Evolutionary conservation across 73 alveolate species (phyloP), one percentile per base, ranked within the genome.

Genomic region (Tetrahymena thermophila): DNA sequence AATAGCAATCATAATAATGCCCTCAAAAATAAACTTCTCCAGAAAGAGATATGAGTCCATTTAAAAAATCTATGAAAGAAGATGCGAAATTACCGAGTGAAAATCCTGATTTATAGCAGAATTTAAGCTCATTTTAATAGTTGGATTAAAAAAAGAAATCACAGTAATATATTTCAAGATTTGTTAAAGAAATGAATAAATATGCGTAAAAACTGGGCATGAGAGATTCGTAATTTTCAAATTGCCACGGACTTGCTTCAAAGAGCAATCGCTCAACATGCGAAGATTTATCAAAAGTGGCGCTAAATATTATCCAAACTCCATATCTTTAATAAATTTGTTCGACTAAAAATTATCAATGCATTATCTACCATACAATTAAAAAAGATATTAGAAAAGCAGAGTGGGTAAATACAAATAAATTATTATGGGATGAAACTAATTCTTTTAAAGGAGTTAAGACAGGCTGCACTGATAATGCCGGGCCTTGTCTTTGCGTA

Each of bases 381-480:
- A 94, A 94, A 19, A 35, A 94, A 34, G 56, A 85, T 42, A 94
- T 71, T 40, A 95, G 98, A 93, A 96, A 97, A 43, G 96, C 96
- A 89, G 93, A 85, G 28, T 98, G 99, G 99, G 57, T 89, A 84
- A 98, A 98, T 94, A 98, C 99, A 17, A 97, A 98, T 96, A 93
- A 97, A 56, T 96, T 98, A 19, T 96, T 98, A 25, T 43, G 94
- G 89, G 85, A 83, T 85, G 97, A 94, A 94, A 97, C 96, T 25
- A 34, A 31, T 25, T 71, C 89, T 19, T 97, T 94, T 93, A 56
- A 84, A 1, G 99, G 99, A 25, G 94, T 98, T 25, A 98, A 98
- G 93, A 98, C 99, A 0, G 99, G 99, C 35, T 96, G 96, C 55
- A 98, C 99, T 28, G 98, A 97, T 35, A 95, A 98, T 55, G 99